Percentiles rank a stretch among this genome's conserved stretches.
These are phyloP conservation scores for Nothophaeocryptopus gaeumannii DNA, from an alignment of 2,329 filamentous ascomycete genomes.

Conservation along the genomic window DNA sequence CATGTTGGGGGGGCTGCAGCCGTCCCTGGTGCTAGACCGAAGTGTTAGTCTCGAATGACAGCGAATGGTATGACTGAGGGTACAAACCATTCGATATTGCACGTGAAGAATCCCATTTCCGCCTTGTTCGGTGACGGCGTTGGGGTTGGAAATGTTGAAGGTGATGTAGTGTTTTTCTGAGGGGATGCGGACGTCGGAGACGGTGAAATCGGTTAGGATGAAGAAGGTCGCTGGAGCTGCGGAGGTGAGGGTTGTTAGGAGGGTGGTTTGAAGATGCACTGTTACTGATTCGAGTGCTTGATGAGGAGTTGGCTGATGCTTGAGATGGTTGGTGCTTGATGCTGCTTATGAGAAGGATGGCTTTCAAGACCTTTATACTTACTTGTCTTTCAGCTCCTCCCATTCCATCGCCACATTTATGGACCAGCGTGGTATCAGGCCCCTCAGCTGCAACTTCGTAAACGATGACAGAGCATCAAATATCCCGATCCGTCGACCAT, in stretches of 20 bases:
- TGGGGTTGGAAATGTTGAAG: slow-evolving; percentile 25
- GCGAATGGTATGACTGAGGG: background rate
- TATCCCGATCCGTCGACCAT: too few relatives aligned
- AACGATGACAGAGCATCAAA: too few relatives aligned
- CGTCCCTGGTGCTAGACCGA: background rate
- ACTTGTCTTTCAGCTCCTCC: too few relatives aligned
- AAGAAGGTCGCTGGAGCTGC: slow-evolving; percentile 16
- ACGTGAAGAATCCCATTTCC: slow-evolving; percentile 8
- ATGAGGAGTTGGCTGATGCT: too few relatives aligned
- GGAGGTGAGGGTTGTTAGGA: slow-evolving; percentile 1
- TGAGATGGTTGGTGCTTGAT: too few relatives aligned
- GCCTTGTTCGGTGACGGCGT: slow-evolving; percentile 24
- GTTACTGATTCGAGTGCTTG: too few relatives aligned
- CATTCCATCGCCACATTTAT: too few relatives aligned
- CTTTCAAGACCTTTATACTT: too few relatives aligned
- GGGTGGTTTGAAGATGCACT: too few relatives aligned
- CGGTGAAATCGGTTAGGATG: slow-evolving; percentile 15
- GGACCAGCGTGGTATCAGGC: too few relatives aligned
- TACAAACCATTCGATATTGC: slow-evolving; percentile 18
- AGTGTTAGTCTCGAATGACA: background rate
- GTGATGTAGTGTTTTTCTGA: slow-evolving; percentile 15
- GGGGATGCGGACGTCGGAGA: slow-evolving; percentile 14
- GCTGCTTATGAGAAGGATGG: too few relatives aligned
- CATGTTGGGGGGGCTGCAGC: background rate
- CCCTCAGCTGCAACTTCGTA: too few relatives aligned